Evolutionary conservation across 331 rosid species (phyloP), one percentile per base, ranked within the genome.

Genomic region (Telfairia occidentalis): DNA sequence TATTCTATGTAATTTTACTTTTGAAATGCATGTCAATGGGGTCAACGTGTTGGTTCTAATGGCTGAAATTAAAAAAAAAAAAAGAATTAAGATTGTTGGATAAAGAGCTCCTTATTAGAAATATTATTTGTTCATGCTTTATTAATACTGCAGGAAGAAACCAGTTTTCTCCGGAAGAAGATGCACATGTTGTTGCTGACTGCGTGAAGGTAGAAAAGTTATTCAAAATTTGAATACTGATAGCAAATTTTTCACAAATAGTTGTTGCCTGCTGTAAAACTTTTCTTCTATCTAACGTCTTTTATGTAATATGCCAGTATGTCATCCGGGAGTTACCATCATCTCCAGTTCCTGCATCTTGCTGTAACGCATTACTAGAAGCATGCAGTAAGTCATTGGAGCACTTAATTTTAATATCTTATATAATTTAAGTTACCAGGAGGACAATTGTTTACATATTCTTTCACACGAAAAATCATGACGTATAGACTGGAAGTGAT

Each of bases 311-410:
- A 38, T 81, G 83, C 57, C 85, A 96, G 99, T 83, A 90, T 74
- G 90, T 92, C 54, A 76, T 96, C 77, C 92, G 99, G 48, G 96
- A 83, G 83, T 85, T 96, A 89, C 97, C 97, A 34, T 96, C 99
- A 73, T 88, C 97, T 85, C 99, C 97, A 0, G 96, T 96, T 60
- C 99, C 99, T n/a, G 99, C 97, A 77, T 96, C 99, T 81, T 96
- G 99, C 83, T 96, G 99, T 81, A 90, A 90, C 28, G 99, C 99
- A 67, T 87, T 96, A 29, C 85, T 92, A 77, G 96, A 90, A 76
- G 87, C 97, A 78, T 83, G 88, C 78, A 91, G 99, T 89, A 92
- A 86, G 97, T 90, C 74, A 75, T 43, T 11, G 29, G 38, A 46
- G 57, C 80, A 61, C 71, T 64, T 80, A 8, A 28, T 38, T 60